Conservation (phyloP, 768 basidiomycete species). For the Lyophyllum semitale region DNA sequence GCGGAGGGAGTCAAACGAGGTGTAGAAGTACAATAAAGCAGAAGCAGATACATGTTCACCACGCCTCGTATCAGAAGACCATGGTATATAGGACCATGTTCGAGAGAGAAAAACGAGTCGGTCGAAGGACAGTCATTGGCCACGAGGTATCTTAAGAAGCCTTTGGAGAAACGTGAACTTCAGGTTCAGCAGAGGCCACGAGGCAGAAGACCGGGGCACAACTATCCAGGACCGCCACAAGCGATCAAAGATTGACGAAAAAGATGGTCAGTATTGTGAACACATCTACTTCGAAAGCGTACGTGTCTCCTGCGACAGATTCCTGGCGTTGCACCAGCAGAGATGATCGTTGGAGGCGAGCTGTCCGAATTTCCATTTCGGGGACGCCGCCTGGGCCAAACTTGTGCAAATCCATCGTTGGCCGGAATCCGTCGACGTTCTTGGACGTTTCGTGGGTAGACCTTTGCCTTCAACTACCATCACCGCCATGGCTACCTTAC, state of each 20-base stretch:
- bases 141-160: no score
- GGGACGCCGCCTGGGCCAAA: slow-evolving; percentile 3
- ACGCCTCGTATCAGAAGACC: no score
- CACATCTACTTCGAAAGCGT: neutral
- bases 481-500: slow-evolving; percentile 30
- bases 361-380: neutral
- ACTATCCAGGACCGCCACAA: neutral
- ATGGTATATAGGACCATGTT: no score
- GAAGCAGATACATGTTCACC: no score
- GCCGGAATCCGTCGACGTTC: neutral
- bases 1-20: no score
- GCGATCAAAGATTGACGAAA: neutral
- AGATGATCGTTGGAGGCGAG: neutral
- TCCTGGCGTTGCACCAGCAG: neutral
- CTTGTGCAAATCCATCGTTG: slow-evolving; percentile 8
- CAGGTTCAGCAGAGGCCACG: no score
- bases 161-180: no score
- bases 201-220: neutral
- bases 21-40: no score
- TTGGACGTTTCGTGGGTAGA: slow-evolving; percentile 6
- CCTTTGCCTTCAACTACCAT: slow-evolving; percentile 3
- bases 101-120: no score
- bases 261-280: neutral
- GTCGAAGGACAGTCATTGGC: no score
- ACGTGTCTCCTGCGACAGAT: neutral